phyloP scores from a whole-genome alignment of 1,284 basidiomycete genomes.

The Pseudozyma sp. region DNA sequence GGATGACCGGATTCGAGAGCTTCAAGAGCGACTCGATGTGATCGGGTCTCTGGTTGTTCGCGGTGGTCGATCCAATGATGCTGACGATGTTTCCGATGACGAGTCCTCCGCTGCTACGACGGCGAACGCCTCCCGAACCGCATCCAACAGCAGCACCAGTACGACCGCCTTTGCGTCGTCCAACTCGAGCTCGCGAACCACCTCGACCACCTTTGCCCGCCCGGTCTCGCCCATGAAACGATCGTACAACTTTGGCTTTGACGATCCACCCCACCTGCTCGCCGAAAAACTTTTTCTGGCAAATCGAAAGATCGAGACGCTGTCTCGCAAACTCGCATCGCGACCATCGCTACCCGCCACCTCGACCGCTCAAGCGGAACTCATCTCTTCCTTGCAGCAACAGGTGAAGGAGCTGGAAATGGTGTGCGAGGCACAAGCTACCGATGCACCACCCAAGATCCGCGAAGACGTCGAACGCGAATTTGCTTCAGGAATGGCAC shows the following conservation, averaged over 20 bases:
- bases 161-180: background rate
- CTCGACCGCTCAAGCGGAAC: constrained; percentile 24
- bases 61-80: constrained; percentile 39
- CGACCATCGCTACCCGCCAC: constrained; percentile 45
- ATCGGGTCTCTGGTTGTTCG: constrained; percentile 59
- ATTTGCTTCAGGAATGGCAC: constrained; percentile 20
- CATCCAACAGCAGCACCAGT: constrained; percentile 7
- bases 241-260: constrained; percentile 36
- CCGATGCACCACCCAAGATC: constrained; percentile 54
- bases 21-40: constrained; percentile 59
- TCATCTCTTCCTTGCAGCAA: constrained; percentile 48
- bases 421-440: constrained; percentile 57
- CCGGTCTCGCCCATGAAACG: constrained; percentile 57
- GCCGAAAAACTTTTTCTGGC: constrained; percentile 63
- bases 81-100: constrained; percentile 5
- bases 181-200: constrained; percentile 8
- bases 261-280: constrained; percentile 55
- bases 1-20: constrained; percentile 39
- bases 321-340: constrained; percentile 44
- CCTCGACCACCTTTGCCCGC: constrained; percentile 25
- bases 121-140: background rate
- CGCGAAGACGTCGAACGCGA: constrained; percentile 64
- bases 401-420: constrained; percentile 60
- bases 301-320: constrained; percentile 36
- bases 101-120: constrained; percentile 1